Evolutionary conservation across 1,284 basidiomycete species (phyloP).

Genomic region (Tranzscheliella williamsii): DNA sequence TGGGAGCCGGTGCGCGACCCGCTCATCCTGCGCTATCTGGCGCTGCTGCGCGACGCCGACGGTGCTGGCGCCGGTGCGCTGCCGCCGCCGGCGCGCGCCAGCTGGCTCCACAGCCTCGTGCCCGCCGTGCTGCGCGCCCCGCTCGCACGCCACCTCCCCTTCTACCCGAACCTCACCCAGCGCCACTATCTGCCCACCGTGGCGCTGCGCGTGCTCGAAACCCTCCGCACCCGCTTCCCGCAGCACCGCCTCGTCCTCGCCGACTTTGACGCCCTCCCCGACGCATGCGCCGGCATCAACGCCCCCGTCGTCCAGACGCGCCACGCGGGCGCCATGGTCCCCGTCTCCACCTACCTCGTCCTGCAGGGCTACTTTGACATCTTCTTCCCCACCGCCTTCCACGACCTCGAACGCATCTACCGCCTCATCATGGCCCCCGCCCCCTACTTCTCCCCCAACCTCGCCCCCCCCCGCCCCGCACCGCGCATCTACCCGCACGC

Average conservation of each 20-base stretch:
- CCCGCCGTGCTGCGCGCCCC: slow-evolving; percentile 61
- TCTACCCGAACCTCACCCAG: slow-evolving; percentile 85
- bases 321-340: slow-evolving; percentile 74
- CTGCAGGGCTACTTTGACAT: slow-evolving; percentile 98
- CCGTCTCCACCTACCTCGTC: slow-evolving; percentile 87
- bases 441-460: slow-evolving; percentile 1
- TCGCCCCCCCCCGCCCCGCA: slow-evolving; percentile 1
- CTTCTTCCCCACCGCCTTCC: slow-evolving; percentile 96
- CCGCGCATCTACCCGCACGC: slow-evolving; percentile 65
- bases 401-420: slow-evolving; percentile 65
- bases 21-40: slow-evolving; percentile 71
- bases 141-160: slow-evolving; percentile 60
- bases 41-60: slow-evolving; percentile 11
- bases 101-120: slow-evolving; percentile 66
- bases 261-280: slow-evolving; percentile 86
- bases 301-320: slow-evolving; percentile 97
- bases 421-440: not conserved
- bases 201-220: slow-evolving; percentile 80
- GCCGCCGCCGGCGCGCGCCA: slow-evolving; percentile 56
- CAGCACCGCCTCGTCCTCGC: slow-evolving; percentile 86
- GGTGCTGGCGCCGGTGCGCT: not conserved
- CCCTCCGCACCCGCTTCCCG: slow-evolving; percentile 83
- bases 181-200: slow-evolving; percentile 93
- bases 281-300: slow-evolving; percentile 77
- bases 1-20: slow-evolving; percentile 86